Evolutionary conservation across 2,329 filamentous ascomycete genomes (phyloP), one percentile per base, ranked within the genome.

Genomic region (Plenodomus lindquistii): DNA sequence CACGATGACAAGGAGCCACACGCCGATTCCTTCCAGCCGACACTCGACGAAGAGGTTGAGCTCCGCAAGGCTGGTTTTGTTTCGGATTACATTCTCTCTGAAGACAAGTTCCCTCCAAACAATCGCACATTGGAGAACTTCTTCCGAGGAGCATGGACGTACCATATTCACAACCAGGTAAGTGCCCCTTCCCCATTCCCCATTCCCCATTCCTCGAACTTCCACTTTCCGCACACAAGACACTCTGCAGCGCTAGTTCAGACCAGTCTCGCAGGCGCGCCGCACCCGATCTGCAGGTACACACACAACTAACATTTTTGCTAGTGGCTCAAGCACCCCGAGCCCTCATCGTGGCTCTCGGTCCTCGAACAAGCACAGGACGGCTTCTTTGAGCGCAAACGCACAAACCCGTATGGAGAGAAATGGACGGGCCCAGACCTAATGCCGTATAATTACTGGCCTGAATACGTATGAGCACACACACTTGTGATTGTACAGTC

Each of bases 121-220:
- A 82, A 82, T 57, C 74, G 80, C 34, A 82, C 79, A 1, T 47
- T 82, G 40, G 77, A 80, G 59, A 79, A 82, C 57, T 83, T 82
- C 66, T 82, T 82, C 69, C 72, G 76, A 5, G 80, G 80, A 1
- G 77, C 79, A 18, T 83, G 78, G 78, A 81, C 78, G 21, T 83
- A 82, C 60, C 80, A 83, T 60, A 77, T 82, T 50, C 80, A 83
- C 59, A 82, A 82, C 54, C 80, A 81, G 71, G 79, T 81, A 66
- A 66, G 75, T 35, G n/a, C 35, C 41, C 35, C 15, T 24, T 41
- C 15, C 31, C 31, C 27, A 24, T 19, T 41, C 20, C 10, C 19
- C 24, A 27, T n/a, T 18, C n/a, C 17, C 9, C 18, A 6, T 35
- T 15, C 38, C 29, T 31, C 34, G 24, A 20, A 37, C 21, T 10